Conservation (phyloP, 164 flowering plant species). For the Houttuynia cordata region DNA sequence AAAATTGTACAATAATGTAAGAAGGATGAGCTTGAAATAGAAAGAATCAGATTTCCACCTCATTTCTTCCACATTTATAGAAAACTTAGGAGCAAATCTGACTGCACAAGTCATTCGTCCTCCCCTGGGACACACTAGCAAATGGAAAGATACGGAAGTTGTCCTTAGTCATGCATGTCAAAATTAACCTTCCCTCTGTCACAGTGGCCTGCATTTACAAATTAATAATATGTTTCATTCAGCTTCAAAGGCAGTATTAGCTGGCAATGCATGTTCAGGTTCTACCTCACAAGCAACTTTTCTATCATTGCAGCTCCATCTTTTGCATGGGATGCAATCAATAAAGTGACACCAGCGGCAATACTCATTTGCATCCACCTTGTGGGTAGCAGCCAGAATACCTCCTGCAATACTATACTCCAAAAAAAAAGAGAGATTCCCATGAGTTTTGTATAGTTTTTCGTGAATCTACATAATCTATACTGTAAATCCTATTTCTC, state of each 20-base stretch:
- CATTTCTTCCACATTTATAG: background rate
- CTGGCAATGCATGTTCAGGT: background rate
- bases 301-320: constrained; percentile 62
- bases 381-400: constrained; percentile 32
- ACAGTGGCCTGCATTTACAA: constrained; percentile 37
- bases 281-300: constrained; percentile 51
- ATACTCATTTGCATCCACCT: constrained; percentile 34
- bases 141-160: constrained; percentile 39
- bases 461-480: background rate
- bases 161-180: constrained; percentile 56
- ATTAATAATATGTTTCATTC: background rate
- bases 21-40: too few species aligned
- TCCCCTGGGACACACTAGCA: constrained; percentile 39
- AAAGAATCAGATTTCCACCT: background rate
- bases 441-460: background rate
- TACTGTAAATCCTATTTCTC: background rate
- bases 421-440: background rate
- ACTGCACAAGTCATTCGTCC: constrained; percentile 56
- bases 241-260: background rate
- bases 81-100: constrained; percentile 30
- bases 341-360: constrained; percentile 62
- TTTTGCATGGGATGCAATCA: constrained; percentile 50
- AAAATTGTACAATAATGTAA: too few species aligned
- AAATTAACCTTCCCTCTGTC: constrained; percentile 34
- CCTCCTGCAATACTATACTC: constrained; percentile 43